Base-by-base conservation (phyloP, 2,329 filamentous ascomycete genomes). In the Hypoxylon sp. region DNA sequence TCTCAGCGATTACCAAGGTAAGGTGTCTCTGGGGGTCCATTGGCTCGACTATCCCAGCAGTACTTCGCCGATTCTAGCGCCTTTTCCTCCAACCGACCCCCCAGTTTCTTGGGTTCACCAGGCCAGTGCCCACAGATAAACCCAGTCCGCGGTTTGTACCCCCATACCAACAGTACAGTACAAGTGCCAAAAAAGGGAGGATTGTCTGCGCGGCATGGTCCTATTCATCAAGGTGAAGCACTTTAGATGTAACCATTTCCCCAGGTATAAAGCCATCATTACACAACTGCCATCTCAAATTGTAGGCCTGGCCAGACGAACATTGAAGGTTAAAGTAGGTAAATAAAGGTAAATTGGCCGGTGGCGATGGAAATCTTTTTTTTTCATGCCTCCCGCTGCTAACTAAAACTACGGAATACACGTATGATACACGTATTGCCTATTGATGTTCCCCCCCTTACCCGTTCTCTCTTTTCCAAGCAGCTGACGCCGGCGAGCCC, bases 1-100 rank as follows among this genome's bases (percentile, higher is more conserved):
- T 40, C 49, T 60, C 37, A 61, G 50, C 25, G 50, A 54, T 33
- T 44, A 31, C 61, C 53, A 58, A 54, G 48, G 37, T 37, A 58
- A 58, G 50, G 35, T 30, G 31, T 55, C 51, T 30, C 44, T 25
- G 33, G 48, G 31, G 44, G 30, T 33, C n/a, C 48, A n/a, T 30
- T 61, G 48, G 57, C 49, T 61, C 30, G 33, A 17, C 35, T 42
- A 53, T 30, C 65, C 51, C 48, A 55, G 62, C 40, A 51, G 25
- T 46, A 61, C 46, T 40, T 64, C 55, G 58, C 61, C 61, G 67
- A 68, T 72, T 68, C 70, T 70, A 72, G 70, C 64, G 61, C 27
- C 55, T 50, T 59, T 64, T 22, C 40, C 44, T 17, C 33, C 20
- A 56, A 44, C 53, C 6, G 50, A n/a, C 25, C 61, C 46, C 48